These are phyloP conservation scores for Tetrahymena malaccensis DNA, from an alignment of 73 alveolate species.

Conservation along the genomic window DNA sequence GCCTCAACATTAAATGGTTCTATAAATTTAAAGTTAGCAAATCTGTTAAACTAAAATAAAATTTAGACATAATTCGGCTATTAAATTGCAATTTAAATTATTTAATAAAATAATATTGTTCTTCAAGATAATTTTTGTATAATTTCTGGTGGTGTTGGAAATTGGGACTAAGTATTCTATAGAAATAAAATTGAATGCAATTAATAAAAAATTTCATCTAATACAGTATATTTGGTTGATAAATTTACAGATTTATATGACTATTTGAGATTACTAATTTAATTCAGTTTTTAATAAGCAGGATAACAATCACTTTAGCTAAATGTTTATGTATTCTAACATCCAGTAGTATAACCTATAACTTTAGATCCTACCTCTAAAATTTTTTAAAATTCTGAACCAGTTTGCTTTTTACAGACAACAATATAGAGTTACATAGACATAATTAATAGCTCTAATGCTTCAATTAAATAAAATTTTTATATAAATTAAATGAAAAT, in stretches of 20 bases:
- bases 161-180: neutral
- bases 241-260: neutral
- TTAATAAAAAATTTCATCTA: too few species aligned
- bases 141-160: neutral
- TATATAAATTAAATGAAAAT: too few species aligned
- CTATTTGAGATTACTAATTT: neutral
- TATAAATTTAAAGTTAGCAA: neutral
- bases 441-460: too few species aligned
- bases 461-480: too few species aligned
- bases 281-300: neutral
- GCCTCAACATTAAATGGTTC: neutral
- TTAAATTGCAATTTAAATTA: neutral
- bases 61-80: neutral
- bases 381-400: neutral
- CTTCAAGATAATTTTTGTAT: neutral
- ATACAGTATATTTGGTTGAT: neutral
- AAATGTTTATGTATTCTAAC: neutral
- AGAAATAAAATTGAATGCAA: neutral
- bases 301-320: neutral
- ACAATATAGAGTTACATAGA: too few species aligned
- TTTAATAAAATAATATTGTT: neutral
- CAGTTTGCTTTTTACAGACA: too few species aligned
- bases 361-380: neutral
- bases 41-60: too few species aligned
- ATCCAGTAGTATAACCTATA: neutral